Percentiles rank a stretch among this genome's conserved stretches.
Conservation (phyloP, 2,329 filamentous ascomycete species). For the Neonectria faginata region DNA sequence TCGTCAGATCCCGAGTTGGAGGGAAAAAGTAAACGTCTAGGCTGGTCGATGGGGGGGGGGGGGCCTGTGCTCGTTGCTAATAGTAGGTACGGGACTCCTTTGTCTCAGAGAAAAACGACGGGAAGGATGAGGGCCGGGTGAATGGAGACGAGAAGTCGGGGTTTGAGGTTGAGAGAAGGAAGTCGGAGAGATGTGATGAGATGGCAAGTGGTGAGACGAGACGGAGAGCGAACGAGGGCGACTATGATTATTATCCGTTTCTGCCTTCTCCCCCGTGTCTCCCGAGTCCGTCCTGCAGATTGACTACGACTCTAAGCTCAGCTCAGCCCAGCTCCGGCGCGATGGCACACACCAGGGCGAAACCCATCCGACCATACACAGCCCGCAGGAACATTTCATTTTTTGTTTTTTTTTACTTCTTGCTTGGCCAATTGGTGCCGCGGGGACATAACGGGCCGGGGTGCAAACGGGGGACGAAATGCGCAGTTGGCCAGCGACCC, state of each 20-base stretch:
- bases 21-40: conserved; percentile 22
- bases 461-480: background rate
- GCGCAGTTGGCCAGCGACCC: background rate
- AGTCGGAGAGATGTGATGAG: conserved; percentile 6
- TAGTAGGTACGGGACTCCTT: background rate
- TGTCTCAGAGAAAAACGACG: background rate
- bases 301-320: conserved; percentile 16
- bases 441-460: no score
- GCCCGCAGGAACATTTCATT: background rate
- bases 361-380: conserved; percentile 11
- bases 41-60: conserved; percentile 4
- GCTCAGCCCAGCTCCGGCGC: conserved; percentile 13
- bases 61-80: conserved; percentile 16
- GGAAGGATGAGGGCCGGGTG: conserved; percentile 1
- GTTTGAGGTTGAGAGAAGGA: conserved; percentile 1
- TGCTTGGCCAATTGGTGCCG: no score
- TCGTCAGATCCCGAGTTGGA: background rate
- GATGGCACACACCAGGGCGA: conserved; percentile 1
- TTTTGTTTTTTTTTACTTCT: background rate
- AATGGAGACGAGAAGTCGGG: background rate
- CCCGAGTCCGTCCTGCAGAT: conserved; percentile 18
- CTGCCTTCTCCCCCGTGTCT: conserved; percentile 11
- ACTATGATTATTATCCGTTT: conserved; percentile 23
- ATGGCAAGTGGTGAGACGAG: conserved; percentile 18
- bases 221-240: conserved; percentile 10